Evolutionary conservation across 768 basidiomycete genomes (phyloP).

Genomic region (Tulasnella calospora): DNA sequence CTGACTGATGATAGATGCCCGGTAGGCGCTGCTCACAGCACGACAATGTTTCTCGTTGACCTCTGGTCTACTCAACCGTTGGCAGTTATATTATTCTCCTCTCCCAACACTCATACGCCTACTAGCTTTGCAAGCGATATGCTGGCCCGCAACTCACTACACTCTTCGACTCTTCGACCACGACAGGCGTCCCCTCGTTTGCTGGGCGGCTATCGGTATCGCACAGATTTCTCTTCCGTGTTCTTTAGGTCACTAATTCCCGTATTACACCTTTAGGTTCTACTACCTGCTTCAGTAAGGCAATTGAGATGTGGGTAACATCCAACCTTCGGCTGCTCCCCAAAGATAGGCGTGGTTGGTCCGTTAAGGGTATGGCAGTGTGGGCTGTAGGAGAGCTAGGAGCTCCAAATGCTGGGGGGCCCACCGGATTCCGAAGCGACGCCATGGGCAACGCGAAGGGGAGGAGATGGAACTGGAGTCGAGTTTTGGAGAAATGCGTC

Average conservation of each 20-base stretch:
- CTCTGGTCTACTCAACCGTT: slow-evolving; percentile 82
- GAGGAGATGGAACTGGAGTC: slow-evolving; percentile 70
- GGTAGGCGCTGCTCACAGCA: slow-evolving; percentile 76
- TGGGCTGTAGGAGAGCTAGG: slow-evolving; percentile 11
- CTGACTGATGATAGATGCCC: neutral
- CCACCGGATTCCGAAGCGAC: neutral
- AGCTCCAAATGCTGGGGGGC: neutral
- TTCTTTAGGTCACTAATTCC: slow-evolving; percentile 5
- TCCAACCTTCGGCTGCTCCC: slow-evolving; percentile 57
- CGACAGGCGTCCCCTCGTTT: slow-evolving; percentile 67
- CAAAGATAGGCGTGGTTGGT: slow-evolving; percentile 8
- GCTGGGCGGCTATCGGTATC: slow-evolving; percentile 75
- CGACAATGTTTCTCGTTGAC: slow-evolving; percentile 85
- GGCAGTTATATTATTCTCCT: slow-evolving; percentile 87
- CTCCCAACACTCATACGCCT: slow-evolving; percentile 85
- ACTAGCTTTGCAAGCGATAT: slow-evolving; percentile 88
- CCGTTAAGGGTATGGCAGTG: slow-evolving; percentile 13
- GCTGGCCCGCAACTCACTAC: slow-evolving; percentile 89
- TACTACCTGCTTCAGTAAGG: slow-evolving; percentile 44
- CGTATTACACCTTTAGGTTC: neutral
- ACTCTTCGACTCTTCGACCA: slow-evolving; percentile 72
- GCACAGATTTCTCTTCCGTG: slow-evolving; percentile 76
- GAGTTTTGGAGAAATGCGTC: slow-evolving; percentile 63
- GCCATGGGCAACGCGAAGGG: slow-evolving; percentile 16
- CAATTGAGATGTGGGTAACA: slow-evolving; percentile 93